phyloP scores from a whole-genome alignment of 192 early-diverging fungal genomes.

The Rhizophlyctis rosea region DNA sequence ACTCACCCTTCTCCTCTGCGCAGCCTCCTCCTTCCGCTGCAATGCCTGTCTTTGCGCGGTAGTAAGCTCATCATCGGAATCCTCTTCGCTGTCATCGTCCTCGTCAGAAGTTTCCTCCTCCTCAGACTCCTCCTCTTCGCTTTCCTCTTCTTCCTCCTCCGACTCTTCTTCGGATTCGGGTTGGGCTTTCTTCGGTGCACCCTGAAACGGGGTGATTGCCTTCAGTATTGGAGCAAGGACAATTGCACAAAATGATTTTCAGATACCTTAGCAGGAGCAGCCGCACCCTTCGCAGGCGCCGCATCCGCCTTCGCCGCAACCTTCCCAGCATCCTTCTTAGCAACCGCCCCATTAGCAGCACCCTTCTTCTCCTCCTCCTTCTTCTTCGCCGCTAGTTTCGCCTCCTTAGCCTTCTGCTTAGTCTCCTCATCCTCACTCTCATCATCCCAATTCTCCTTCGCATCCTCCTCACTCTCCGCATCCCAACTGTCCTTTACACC shows the following conservation, averaged over 20 bases:
- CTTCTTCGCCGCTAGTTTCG: constrained; percentile 3
- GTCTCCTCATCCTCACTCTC: constrained; percentile 15
- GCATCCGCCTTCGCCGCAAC: constrained; percentile 12
- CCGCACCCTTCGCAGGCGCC: constrained; percentile 3
- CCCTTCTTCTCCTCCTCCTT: too few species aligned
- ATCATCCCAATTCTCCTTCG: constrained; percentile 17
- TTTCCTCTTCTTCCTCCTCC: constrained; percentile 36
- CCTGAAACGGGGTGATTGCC: too few species aligned
- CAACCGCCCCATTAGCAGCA: neutral
- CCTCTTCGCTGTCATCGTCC: constrained; percentile 38
- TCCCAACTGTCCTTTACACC: constrained; percentile 45
- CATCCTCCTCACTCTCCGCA: constrained; percentile 51
- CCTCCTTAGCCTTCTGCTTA: neutral
- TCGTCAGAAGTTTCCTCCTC: constrained; percentile 28
- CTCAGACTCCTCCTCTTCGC: constrained; percentile 18
- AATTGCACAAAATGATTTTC: constrained; percentile 6
- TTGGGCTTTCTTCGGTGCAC: constrained; percentile 13
- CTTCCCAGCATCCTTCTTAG: constrained; percentile 24
- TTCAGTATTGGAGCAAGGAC: constrained; percentile 13
- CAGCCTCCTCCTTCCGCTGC: constrained; percentile 75
- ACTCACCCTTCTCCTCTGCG: too few species aligned
- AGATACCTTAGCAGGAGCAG: neutral
- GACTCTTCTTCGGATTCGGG: constrained; percentile 30
- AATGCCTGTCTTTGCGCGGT: constrained; percentile 60
- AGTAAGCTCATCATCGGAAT: constrained; percentile 57